Evolutionary conservation across 257 asterid species (phyloP), one percentile per base, ranked within the genome.

Genomic region (Galeopsis tetrahit): DNA sequence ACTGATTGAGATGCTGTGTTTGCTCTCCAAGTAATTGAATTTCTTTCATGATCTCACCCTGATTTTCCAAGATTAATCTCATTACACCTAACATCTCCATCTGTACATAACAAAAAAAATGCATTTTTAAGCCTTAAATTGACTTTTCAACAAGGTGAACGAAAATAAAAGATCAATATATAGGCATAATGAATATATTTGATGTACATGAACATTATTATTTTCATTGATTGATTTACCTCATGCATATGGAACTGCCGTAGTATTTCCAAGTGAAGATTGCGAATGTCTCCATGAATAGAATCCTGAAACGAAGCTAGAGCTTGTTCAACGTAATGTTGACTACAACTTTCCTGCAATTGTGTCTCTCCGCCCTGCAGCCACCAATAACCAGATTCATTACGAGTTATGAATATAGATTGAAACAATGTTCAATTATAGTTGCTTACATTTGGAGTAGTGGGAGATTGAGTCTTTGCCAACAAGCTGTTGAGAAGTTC

Each of bases 181-280:
- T 21, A 21, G 28, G 1, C 28, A 21, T 21, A 21, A 21, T 21
- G 28, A 21, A 21, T 21, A 21, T 21, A 21, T 21, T 21, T 21
- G 28, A 21, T 21, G 28, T 21, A 21, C 28, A 21, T 21, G 28
- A 21, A 21, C 28, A 21, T 21, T 21, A 21, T 21, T 21, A 21
- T 21, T 21, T n/a, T n/a, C n/a, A 21, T 21, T 21, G 0, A 21
- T 21, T 21, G 28, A 21, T 21, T 21, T 21, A 95, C 99, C 97
- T 95, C 97, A 75, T 87, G 98, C 85, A 90, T 81, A 68, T 95
- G 98, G 67, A 88, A 92, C 61, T 95, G 96, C 77, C 95, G 85
- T 48, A 91, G 72, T 72, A 88, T 80, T 81, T 95, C 98, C n/a
- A 95, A 73, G 73, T 95, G 97, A 76, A 95, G 95, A 83, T 95